Evolutionary conservation across 2,329 filamentous ascomycete genomes (phyloP), one percentile per base, ranked within the genome.

Genomic region (Myriosclerotinia curreyana): DNA sequence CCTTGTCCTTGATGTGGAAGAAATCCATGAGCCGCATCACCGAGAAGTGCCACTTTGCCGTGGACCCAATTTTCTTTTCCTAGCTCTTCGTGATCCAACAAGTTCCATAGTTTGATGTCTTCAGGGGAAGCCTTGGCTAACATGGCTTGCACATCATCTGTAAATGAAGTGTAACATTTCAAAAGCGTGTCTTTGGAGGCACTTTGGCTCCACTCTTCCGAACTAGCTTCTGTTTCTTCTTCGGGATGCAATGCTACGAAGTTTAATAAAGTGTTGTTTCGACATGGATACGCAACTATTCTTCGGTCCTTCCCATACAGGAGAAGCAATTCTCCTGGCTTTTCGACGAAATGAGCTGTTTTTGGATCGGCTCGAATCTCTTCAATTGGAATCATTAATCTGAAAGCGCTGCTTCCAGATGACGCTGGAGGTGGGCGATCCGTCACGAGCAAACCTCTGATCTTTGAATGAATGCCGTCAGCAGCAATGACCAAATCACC

Each of bases 11-110:
- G 83, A 66, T 85, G 82, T 17, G 86, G 87, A 0, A 86, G 76
- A 69, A 90, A 89, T 0, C 87, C 86, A 71, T 91, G 87, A 0
- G 86, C 87, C 0, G 87, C 86, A 71, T 90, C 87, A 0, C 88
- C 87, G 0, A 90, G 73, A 0, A 89, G 72, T 0, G 80, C 85
- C 28, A 89, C 71, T 11, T 77, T 79, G 0, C 75, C 82, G 1
- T 82, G 79, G 0, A 78, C 76, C 83, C 86, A 90, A 8, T 60
- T 64, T 78, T 0, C 34, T 36, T 28, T 38, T 11, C 52, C 50
- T 20, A 64, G 25, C 22, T 44, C 58, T 9, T 55, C 48, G 17
- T 51, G 56, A 79, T 90, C 87, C 1, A 87, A 72, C 2, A 89
- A 73, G 25, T 79, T 81, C 85, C 85, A 88, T 0, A 85, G 75